Evolutionary conservation across 2,329 filamentous ascomycete genomes (phyloP).

Genomic region (Xylaria sp.): DNA sequence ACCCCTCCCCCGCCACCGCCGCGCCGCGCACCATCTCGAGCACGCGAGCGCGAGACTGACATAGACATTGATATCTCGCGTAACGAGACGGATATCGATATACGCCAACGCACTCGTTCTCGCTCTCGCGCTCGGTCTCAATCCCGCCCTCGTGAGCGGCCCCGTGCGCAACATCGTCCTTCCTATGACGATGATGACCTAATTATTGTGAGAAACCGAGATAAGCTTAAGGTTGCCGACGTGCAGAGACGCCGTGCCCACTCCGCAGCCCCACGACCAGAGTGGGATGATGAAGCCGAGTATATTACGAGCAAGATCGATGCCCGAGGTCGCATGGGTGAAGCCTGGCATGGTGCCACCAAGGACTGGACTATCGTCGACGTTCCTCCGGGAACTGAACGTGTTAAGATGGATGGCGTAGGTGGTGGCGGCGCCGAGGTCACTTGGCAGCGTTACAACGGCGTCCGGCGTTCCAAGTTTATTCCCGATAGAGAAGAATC

Average conservation of each 20-base stretch:
- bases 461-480: slow-evolving; percentile 79
- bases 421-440: slow-evolving; percentile 81
- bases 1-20: slow-evolving; percentile 64
- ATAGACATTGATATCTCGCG: slow-evolving; percentile 70
- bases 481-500: slow-evolving; percentile 70
- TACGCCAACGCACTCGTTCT: slow-evolving; percentile 57
- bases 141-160: slow-evolving; percentile 55
- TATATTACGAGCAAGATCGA: slow-evolving; percentile 69
- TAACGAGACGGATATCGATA: slow-evolving; percentile 68
- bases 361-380: slow-evolving; percentile 85
- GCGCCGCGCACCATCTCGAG: slow-evolving; percentile 57
- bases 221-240: slow-evolving; percentile 60
- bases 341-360: slow-evolving; percentile 79
- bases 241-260: slow-evolving; percentile 61
- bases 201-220: slow-evolving; percentile 68
- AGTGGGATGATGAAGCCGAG: slow-evolving; percentile 74
- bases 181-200: slow-evolving; percentile 72
- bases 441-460: slow-evolving; percentile 82
- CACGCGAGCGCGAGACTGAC: slow-evolving; percentile 66
- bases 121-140: slow-evolving; percentile 51
- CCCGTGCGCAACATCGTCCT: slow-evolving; percentile 50
- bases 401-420: slow-evolving; percentile 82
- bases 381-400: slow-evolving; percentile 83
- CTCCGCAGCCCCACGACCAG: slow-evolving; percentile 60
- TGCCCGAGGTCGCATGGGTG: slow-evolving; percentile 73